Percentiles rank a stretch among this genome's conserved stretches.
These are phyloP conservation scores for Trebouxia sp. DNA, from an alignment of 139 green algal genomes.

Conservation along the genomic window DNA sequence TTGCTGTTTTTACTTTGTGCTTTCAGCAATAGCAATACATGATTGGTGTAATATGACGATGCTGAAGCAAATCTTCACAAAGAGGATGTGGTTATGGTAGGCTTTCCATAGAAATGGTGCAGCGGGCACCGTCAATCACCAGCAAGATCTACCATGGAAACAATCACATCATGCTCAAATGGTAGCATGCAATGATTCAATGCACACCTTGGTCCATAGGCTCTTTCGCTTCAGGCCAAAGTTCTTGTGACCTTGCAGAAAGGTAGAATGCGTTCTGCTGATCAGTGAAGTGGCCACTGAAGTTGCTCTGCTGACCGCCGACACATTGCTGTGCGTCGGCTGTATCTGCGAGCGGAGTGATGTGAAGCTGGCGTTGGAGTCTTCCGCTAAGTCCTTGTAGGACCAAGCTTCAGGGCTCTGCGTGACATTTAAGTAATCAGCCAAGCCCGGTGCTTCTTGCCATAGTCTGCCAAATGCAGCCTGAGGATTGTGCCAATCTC, in stretches of 20 bases:
- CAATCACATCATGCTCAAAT: too few species aligned
- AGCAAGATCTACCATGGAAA: too few species aligned
- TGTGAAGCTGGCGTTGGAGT: neutral
- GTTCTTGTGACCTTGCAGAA: constrained; percentile 18
- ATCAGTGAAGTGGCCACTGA: neutral
- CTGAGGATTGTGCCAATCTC: too few species aligned
- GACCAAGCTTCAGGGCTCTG: neutral
- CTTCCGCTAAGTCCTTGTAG: neutral
- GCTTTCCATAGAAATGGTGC: too few species aligned
- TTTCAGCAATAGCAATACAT: too few species aligned
- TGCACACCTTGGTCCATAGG: neutral
- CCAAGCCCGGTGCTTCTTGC: neutral
- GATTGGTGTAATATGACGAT: too few species aligned
- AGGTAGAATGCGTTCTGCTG: constrained; percentile 4
- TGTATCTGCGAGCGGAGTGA: neutral
- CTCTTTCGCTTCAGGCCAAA: constrained; percentile 14
- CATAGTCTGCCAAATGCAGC: too few species aligned
- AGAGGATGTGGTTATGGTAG: too few species aligned
- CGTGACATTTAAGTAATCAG: neutral
- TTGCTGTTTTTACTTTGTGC: too few species aligned
- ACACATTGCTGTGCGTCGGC: neutral
- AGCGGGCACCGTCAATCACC: too few species aligned
- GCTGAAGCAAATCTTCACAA: too few species aligned
- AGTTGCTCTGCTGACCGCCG: constrained; percentile 4
- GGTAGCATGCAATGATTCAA: too few species aligned